Conservation (phyloP, 208 protist genomes). For the Polymyxa betae region DNA sequence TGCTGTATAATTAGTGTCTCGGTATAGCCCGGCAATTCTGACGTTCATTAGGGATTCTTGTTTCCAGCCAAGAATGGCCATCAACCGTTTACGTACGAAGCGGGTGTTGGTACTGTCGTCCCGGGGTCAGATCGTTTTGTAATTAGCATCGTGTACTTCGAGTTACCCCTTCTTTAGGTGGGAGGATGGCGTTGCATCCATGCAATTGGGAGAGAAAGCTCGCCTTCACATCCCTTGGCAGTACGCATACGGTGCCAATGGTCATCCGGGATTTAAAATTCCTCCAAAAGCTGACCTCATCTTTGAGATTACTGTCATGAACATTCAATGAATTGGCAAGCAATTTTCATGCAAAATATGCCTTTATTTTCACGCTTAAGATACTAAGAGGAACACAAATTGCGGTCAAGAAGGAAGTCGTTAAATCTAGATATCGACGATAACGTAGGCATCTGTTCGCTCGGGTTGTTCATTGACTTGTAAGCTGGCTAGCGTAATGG, state of each 20-base stretch:
- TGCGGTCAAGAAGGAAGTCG: too few relatives aligned
- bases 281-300: slow-evolving; percentile 38
- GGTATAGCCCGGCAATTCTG: not conserved
- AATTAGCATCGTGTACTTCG: not conserved
- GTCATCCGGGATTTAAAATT: slow-evolving; percentile 44
- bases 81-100: slow-evolving; percentile 15
- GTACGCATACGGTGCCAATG: slow-evolving; percentile 34
- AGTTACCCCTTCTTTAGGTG: not conserved
- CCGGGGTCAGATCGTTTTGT: slow-evolving; percentile 6
- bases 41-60: not conserved
- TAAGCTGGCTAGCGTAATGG: slow-evolving; percentile 8
- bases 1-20: not conserved
- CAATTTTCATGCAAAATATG: not conserved
- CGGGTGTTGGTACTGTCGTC: not conserved
- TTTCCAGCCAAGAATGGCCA: not conserved
- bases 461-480: not conserved
- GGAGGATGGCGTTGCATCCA: slow-evolving; percentile 47
- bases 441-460: slow-evolving; percentile 26
- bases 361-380: too few relatives aligned
- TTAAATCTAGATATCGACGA: slow-evolving; percentile 44
- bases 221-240: slow-evolving; percentile 30
- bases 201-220: slow-evolving; percentile 33
- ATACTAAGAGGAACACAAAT: too few relatives aligned
- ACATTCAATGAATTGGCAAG: not conserved
- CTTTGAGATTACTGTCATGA: slow-evolving; percentile 42